Conservation (phyloP, 129 eudicot genomes). For the Tanacetum coccineum region DNA sequence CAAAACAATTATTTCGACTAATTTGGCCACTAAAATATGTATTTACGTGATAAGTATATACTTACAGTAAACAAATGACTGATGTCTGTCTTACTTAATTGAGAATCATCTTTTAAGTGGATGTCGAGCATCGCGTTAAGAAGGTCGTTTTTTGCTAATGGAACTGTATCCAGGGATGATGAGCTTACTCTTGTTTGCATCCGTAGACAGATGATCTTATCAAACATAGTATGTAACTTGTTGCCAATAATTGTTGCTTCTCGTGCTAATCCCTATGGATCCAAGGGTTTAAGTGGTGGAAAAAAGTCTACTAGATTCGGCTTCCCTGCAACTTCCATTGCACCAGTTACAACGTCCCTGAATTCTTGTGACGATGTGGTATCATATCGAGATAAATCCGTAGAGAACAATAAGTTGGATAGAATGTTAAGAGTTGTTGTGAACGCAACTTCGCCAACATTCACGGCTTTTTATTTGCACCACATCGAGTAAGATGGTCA, state of each 20-base stretch:
- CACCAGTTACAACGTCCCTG: not conserved
- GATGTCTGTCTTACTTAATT: slow-evolving; percentile 7
- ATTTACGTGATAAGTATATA: not conserved
- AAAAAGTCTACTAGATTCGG: not conserved
- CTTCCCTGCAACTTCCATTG: not conserved
- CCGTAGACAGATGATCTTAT: slow-evolving; percentile 24
- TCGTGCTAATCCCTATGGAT: not conserved
- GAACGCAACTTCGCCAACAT: slow-evolving; percentile 17
- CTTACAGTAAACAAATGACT: slow-evolving; percentile 14
- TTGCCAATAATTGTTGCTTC: not conserved
- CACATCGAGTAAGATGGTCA: slow-evolving; percentile 17
- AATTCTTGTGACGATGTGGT: not conserved
- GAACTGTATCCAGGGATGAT: not conserved
- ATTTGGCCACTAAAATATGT: not conserved
- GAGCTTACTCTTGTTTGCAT: slow-evolving; percentile 7
- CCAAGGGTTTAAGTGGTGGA: slow-evolving; percentile 5
- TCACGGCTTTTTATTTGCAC: slow-evolving; percentile 17
- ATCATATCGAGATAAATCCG: not conserved
- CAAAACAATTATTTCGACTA: not conserved
- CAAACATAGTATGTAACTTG: slow-evolving; percentile 23
- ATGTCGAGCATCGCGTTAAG: slow-evolving; percentile 9
- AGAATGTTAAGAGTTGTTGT: not conserved
- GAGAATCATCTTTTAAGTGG: not conserved
- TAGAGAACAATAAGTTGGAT: slow-evolving; percentile 1
- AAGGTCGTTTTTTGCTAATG: slow-evolving; percentile 1